A percentile compares a stretch with the other conserved stretches of the same genome.
Evolutionary conservation across 345 rosid species (phyloP).

Genomic region (Eucalyptus curtisii): DNA sequence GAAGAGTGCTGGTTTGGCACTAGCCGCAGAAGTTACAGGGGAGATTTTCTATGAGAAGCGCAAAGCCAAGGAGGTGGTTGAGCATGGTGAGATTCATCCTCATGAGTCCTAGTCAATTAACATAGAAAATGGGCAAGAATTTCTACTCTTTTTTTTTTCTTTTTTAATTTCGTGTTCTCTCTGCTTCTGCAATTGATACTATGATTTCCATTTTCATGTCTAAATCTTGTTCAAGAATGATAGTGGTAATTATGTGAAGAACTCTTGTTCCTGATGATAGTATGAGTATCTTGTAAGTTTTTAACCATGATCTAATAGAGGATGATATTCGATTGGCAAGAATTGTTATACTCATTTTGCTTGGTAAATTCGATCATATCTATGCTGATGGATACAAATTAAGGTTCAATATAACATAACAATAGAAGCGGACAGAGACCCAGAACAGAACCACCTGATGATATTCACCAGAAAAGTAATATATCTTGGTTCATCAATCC

Average conservation of each 20-base stretch:
- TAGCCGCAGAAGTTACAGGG: not conserved
- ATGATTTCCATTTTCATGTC: not conserved
- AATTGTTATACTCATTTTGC: too few species aligned
- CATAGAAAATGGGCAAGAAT: not conserved
- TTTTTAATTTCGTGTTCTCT: not conserved
- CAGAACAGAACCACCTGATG: not conserved
- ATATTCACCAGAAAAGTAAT: not conserved
- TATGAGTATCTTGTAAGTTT: too few species aligned
- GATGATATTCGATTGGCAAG: too few species aligned
- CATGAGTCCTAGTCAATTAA: not conserved
- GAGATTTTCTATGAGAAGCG: not conserved
- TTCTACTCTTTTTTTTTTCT: not conserved
- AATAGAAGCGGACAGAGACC: not conserved
- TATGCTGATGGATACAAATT: not conserved
- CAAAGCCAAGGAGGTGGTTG: not conserved
- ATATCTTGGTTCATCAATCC: not conserved
- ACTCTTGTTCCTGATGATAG: too few species aligned
- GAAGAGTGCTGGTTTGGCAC: not conserved
- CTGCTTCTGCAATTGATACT: not conserved
- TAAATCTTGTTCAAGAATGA: not conserved
- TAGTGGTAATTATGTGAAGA: not conserved
- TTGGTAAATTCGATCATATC: too few species aligned
- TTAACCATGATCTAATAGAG: too few species aligned
- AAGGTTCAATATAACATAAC: not conserved
- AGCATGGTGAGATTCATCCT: not conserved